Evolutionary conservation across 257 asterid species (phyloP), one percentile per base, ranked within the genome.

Genomic region (Prunella vulgaris): DNA sequence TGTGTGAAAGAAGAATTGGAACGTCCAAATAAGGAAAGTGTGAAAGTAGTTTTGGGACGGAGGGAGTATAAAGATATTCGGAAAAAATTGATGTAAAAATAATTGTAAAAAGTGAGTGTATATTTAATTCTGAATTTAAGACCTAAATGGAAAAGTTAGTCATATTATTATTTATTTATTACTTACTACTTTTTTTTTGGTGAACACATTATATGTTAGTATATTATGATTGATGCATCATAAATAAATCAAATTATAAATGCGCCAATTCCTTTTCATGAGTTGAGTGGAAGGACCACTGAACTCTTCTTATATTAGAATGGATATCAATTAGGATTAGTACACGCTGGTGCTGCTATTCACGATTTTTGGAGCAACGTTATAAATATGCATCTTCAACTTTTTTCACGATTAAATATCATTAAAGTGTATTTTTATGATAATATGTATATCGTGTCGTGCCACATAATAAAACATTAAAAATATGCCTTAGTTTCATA

Each of bases 281-380:
- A n/a, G n/a, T n/a, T 38, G 18, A 79, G 84, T 80, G 81, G 77
- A 69, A 58, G 46, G 61, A 32, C 68, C 71, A 80, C 73, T 71
- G 13, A 71, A 18, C 8, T 69, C 25, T 30, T 14, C 4, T 28
- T 28, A 13, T 18, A 27, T 10, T 30, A 65, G 53, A 77, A 35
- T 5, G 63, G 40, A 40, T 38, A 21, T 46, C 38, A 68, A 66
- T 54, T 32, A 25, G 62, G 75, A 75, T 61, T 44, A 33, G 46
- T 69, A 54, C 33, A 62, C 2, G 30, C 33, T n/a, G n/a, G 56
- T 3, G 30, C 60, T 25, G 32, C 13, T 40, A 25, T 68, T 51
- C 40, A 76, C 69, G 72, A 73, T 72, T 69, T 46, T 32, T 33
- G 62, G 64, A 80, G 73, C 81, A 76, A 63, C 18, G 2, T n/a